Evolutionary conservation across 2,329 filamentous ascomycete species (phyloP), one percentile per base, ranked within the genome.

Genomic region (Epichloe festucae): DNA sequence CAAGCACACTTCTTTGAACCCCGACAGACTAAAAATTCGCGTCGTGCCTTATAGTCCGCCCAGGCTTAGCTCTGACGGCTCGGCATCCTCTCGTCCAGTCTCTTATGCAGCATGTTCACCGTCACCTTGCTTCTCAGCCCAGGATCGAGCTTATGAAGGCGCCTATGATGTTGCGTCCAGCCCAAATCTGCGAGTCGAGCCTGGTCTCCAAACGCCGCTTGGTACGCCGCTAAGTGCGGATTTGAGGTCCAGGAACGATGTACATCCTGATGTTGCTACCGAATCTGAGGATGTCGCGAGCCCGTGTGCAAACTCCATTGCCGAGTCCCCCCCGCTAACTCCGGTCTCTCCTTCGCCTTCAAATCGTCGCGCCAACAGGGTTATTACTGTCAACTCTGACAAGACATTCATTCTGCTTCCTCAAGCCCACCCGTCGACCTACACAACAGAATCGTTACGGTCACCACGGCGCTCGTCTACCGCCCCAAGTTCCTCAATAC

Each of bases 331-430:
- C 34, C 17, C 39, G 27, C 36, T 12, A 6, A 27, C n/a, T 48
- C 48, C 21, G 3, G 60, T 58, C 15, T 61, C 64, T 34, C 53
- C 61, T 21, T 59, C 64, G 11, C 55, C 64, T 19, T 62, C 64
- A 12, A 48, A 48, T 40, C 60, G 62, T 45, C 64, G 65, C 39
- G 45, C 50, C 10, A 60, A 55, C 19, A 63, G 72, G 54, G 61
- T 73, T 34, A 72, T 81, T 53, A 71, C 70, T 50, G 65, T 81
- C 31, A 70, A 80, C 57, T 63, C 76, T 5, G 75, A 81, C 63
- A 79, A 79, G 64, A 81, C 78, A 4, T 81, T 82, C 58, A 78
- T 76, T 15, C 63, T 81, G 52, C 55, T 72, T 55, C 64, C 63
- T 61, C 59, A 73, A 43, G 53, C 61, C n/a, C 52, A 54, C 38